These are phyloP conservation scores for Candida xyloterini DNA, from an alignment of 805 yeast species.

Conservation along the genomic window DNA sequence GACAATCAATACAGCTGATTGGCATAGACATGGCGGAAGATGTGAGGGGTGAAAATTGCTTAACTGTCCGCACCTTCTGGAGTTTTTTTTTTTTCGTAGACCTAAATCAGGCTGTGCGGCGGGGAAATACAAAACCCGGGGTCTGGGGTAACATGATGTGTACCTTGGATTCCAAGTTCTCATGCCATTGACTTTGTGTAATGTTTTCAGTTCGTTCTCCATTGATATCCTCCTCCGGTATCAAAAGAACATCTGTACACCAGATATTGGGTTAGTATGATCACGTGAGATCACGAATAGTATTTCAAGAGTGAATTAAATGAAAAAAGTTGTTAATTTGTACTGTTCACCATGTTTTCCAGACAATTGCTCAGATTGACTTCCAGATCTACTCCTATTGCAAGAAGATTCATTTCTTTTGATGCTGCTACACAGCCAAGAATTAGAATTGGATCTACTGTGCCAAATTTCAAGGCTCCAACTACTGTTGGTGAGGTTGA, in stretches of 20 bases:
- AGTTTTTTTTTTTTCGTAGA: slow-evolving; percentile 1
- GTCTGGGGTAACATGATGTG: background rate
- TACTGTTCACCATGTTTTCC: slow-evolving; percentile 18
- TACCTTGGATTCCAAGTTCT: background rate
- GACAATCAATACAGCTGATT: slow-evolving; percentile 34
- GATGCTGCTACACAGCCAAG: slow-evolving; percentile 56
- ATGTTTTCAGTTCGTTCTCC: background rate
- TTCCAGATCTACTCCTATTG: slow-evolving; percentile 11
- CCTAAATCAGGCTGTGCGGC: slow-evolving; percentile 9
- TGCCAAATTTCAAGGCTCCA: slow-evolving; percentile 84
- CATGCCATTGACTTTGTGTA: too few relatives aligned
- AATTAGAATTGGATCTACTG: slow-evolving; percentile 76
- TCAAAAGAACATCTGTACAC: too few relatives aligned
- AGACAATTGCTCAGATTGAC: slow-evolving; percentile 21
- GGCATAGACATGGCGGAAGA: slow-evolving; percentile 27
- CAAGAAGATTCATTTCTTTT: slow-evolving; percentile 39
- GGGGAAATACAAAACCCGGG: slow-evolving; percentile 8
- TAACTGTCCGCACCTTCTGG: background rate
- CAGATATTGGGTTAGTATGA: background rate
- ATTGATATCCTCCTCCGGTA: too few relatives aligned
- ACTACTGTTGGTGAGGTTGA: slow-evolving; percentile 80
- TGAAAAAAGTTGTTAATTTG: background rate
- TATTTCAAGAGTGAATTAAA: background rate
- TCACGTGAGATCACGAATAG: slow-evolving; percentile 10
- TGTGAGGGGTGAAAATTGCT: background rate